Conservation (phyloP, 1,284 basidiomycete species). For the Malassezia dermatis region DNA sequence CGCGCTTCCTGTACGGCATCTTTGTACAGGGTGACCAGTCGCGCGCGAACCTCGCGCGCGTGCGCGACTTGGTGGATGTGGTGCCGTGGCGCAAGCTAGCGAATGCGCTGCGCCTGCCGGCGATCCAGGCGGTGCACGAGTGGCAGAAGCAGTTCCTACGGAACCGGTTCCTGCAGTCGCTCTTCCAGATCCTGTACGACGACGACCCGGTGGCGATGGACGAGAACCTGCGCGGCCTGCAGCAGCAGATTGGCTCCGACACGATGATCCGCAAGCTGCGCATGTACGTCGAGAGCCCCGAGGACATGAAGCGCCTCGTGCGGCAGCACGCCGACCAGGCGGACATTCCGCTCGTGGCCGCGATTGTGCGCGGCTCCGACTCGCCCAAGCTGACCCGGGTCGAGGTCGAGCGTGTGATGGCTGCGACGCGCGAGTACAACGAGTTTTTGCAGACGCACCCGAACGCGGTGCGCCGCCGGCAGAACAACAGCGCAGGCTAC, state of each 20-base stretch:
- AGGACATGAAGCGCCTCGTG: conserved; percentile 40
- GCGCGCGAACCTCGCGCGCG: conserved; percentile 32
- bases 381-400: conserved; percentile 37
- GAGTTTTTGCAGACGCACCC: conserved; percentile 33
- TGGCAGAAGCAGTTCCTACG: conserved; percentile 35
- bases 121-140: conserved; percentile 27
- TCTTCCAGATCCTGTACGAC: conserved; percentile 36
- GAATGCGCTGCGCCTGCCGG: conserved; percentile 36
- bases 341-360: conserved; percentile 41
- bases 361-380: conserved; percentile 41
- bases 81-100: conserved; percentile 41
- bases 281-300: conserved; percentile 33
- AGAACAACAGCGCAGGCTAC: conserved; percentile 32
- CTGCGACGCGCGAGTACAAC: conserved; percentile 32
- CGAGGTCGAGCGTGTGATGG: conserved; percentile 39
- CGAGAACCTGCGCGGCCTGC: conserved; percentile 31
- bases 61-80: conserved; percentile 29
- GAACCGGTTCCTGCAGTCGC: conserved; percentile 28
- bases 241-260: conserved; percentile 27
- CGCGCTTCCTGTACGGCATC: conserved; percentile 37
- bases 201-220: conserved; percentile 39
- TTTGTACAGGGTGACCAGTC: conserved; percentile 41
- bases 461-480: conserved; percentile 26
- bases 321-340: conserved; percentile 34
- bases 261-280: conserved; percentile 41